Conservation (phyloP, 768 basidiomycete species). For the Sporobolomyces pararoseus region DNA sequence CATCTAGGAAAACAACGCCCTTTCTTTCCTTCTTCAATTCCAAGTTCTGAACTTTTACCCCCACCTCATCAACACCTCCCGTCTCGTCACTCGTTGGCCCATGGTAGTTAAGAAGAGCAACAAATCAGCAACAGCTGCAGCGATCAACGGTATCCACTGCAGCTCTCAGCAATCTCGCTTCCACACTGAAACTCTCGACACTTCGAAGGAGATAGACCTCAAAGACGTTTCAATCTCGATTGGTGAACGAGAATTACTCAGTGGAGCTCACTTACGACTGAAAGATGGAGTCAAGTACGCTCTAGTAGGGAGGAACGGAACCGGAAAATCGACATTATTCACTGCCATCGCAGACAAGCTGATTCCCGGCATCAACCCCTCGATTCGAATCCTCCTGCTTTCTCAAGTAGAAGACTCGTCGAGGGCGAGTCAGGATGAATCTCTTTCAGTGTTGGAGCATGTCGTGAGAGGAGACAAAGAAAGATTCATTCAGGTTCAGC, state of each 20-base stretch:
- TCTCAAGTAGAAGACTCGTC: slow-evolving; percentile 51
- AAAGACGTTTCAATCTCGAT: slow-evolving; percentile 58
- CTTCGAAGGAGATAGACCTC: slow-evolving; percentile 55
- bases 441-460: slow-evolving; percentile 51
- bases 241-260: slow-evolving; percentile 57
- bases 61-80: neutral
- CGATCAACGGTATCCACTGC: neutral
- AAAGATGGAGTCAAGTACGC: slow-evolving; percentile 52
- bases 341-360: slow-evolving; percentile 53
- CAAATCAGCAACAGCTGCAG: neutral
- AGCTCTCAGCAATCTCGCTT: slow-evolving; percentile 44
- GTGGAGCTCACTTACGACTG: slow-evolving; percentile 57
- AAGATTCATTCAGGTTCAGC: slow-evolving; percentile 48
- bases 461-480: slow-evolving; percentile 55
- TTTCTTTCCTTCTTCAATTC: neutral
- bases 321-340: slow-evolving; percentile 49
- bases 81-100: neutral
- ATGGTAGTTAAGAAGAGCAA: neutral
- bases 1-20: no score
- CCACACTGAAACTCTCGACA: slow-evolving; percentile 46
- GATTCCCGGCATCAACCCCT: slow-evolving; percentile 56
- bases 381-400: slow-evolving; percentile 54
- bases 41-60: no score
- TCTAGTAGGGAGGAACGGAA: slow-evolving; percentile 53
- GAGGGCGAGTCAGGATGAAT: slow-evolving; percentile 39